A percentile compares a stretch with the other conserved stretches of the same genome.
These are phyloP conservation scores for Schwanniomyces occidentalis DNA, from an alignment of 805 yeast genomes.

Conservation along the genomic window DNA sequence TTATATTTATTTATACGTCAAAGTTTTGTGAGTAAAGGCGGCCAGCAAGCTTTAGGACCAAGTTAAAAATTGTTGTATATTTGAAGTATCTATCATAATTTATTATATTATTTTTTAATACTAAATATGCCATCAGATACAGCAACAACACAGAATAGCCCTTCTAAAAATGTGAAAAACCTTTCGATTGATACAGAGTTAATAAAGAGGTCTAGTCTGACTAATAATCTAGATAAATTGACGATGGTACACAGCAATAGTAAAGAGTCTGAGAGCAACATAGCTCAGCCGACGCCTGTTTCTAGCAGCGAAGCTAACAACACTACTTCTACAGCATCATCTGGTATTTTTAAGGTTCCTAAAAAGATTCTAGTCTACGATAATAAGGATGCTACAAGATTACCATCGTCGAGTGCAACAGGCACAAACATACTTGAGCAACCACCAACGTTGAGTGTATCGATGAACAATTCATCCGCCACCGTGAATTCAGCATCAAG, in stretches of 20 bases:
- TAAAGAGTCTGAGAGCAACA: too few species aligned
- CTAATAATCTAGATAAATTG: not conserved
- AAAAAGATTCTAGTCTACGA: slow-evolving; percentile 9
- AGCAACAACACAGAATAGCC: too few species aligned
- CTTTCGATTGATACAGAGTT: slow-evolving; percentile 6
- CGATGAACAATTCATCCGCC: not conserved
- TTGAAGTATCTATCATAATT: too few species aligned
- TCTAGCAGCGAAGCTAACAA: not conserved
- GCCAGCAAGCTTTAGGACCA: too few species aligned
- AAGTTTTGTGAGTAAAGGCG: too few species aligned
- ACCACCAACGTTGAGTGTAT: not conserved
- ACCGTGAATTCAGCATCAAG: not conserved
- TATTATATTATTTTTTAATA: too few species aligned
- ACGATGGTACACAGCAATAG: too few species aligned
- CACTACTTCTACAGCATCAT: too few species aligned
- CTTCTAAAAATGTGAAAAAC: slow-evolving; percentile 9
- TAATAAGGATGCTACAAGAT: slow-evolving; percentile 1
- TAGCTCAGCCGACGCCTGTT: slow-evolving; percentile 1
- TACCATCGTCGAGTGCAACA: not conserved
- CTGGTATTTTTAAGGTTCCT: slow-evolving; percentile 11
- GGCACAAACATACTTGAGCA: not conserved
- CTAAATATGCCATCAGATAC: too few species aligned
- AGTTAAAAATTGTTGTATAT: too few species aligned
- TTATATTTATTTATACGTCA: too few species aligned
- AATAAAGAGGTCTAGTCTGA: not conserved